Base-by-base conservation (phyloP, 2,329 filamentous ascomycete genomes). In the Phoma sp. region DNA sequence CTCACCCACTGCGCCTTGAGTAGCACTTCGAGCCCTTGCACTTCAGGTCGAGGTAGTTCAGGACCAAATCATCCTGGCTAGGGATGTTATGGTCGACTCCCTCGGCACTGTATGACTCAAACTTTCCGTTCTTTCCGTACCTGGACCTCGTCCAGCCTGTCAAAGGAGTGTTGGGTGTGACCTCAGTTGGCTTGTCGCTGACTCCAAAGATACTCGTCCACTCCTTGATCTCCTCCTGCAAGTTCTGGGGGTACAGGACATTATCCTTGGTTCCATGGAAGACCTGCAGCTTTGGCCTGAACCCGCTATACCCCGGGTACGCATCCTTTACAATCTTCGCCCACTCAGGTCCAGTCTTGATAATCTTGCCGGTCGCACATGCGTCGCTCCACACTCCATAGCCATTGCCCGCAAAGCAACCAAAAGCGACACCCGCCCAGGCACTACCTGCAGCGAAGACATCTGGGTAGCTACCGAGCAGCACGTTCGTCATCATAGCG, bases 401-500 rank as follows among this genome's bases (percentile, higher is more conserved):
- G 1, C 69, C 69, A 45, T 67, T 38, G 2, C 68, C 72, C 4
- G 69, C 67, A 37, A 66, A 74, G 34, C 73, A 75, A 2, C 71
- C 73, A 33, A 74, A 74, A n/a, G 71, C 51, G 2, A 74, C 71
- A 15, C 70, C 69, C 1, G 71, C 70, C 61, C 63, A 72, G 12
- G 67, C 71, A 45, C 68, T 72, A 14, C 71, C 71, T 7, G 68
- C 71, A 2, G 71, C 68, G 33, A 74, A 74, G 1, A 74, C 60
- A 36, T 74, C 71, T 1, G 71, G 71, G 42, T 74, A 74, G 30
- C 63, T 66, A 1, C 71, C 70, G 3, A 72, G 38, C 2, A 74
- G 60, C 1, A 73, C 69, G 21, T 72, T 69, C 2, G 71, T 73
- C 70, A 74, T 73, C 70, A 74, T 74, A 0, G 71, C 71, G 5